Evolutionary conservation across 2,329 filamentous ascomycete species (phyloP).

Genomic region (Fusarium sp.): DNA sequence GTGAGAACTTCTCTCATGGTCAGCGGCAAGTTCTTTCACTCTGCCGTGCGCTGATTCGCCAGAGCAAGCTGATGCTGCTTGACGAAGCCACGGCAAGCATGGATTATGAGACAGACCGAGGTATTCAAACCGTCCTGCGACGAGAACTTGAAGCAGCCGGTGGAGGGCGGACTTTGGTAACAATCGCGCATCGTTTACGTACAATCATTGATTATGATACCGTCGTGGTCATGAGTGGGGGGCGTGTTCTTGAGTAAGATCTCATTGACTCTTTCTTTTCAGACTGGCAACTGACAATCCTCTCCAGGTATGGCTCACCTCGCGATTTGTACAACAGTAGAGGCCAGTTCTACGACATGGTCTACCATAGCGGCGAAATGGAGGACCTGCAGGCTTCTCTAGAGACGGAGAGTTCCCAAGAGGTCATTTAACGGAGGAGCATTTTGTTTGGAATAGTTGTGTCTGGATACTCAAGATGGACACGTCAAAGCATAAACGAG

Average conservation of each 20-base stretch:
- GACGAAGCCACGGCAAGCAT: constrained; percentile 69
- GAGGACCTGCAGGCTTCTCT: constrained; percentile 54
- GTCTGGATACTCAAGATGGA: background rate
- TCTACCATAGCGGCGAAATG: constrained; percentile 63
- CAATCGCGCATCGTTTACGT: constrained; percentile 65
- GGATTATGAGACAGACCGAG: constrained; percentile 66
- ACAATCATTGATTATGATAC: constrained; percentile 69
- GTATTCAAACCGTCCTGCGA: constrained; percentile 63
- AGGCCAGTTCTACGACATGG: constrained; percentile 64
- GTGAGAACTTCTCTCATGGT: constrained; percentile 66
- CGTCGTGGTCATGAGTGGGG: constrained; percentile 65
- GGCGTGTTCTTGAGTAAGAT: constrained; percentile 61
- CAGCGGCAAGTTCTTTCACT: constrained; percentile 68
- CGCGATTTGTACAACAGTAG: constrained; percentile 55
- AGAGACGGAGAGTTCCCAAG: constrained; percentile 10
- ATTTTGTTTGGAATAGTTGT: background rate
- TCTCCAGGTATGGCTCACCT: constrained; percentile 55
- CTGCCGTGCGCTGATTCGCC: constrained; percentile 63
- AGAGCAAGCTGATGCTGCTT: constrained; percentile 64
- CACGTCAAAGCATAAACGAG: background rate
- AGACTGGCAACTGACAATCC: background rate
- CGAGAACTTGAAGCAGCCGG: constrained; percentile 57
- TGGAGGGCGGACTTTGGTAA: constrained; percentile 62
- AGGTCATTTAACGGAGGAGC: background rate
- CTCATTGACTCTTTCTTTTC: background rate